Conservation (phyloP, 1,284 basidiomycete species). For the Leccinum fuscescens region DNA sequence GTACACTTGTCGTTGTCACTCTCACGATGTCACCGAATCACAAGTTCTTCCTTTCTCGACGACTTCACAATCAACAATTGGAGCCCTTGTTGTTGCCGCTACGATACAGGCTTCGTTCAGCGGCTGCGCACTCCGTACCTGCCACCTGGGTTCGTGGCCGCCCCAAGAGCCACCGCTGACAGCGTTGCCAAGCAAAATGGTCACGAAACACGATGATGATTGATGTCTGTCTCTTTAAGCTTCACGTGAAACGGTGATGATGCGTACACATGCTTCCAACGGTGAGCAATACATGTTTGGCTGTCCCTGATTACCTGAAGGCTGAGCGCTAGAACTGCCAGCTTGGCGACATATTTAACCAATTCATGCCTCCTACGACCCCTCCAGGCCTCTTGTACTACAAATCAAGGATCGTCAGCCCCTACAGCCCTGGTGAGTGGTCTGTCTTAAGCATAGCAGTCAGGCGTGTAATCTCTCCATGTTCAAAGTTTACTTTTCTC, state of each 20-base stretch:
- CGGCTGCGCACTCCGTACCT: background rate
- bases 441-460: background rate
- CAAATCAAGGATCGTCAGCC: slow-evolving; percentile 2
- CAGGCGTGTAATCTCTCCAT: background rate
- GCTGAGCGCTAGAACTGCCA: background rate
- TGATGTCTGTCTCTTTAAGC: background rate
- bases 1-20: too few relatives aligned
- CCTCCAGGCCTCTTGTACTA: background rate
- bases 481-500: background rate
- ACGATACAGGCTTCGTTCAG: background rate
- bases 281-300: slow-evolving; percentile 15
- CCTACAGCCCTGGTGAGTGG: slow-evolving; percentile 11
- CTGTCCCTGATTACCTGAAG: background rate
- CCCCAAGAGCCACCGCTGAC: background rate
- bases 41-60: too few relatives aligned
- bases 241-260: background rate
- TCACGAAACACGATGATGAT: background rate
- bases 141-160: background rate
- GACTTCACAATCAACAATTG: background rate
- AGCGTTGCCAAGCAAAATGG: background rate
- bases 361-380: background rate
- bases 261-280: background rate
- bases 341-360: slow-evolving; percentile 1
- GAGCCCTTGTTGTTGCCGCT: background rate
- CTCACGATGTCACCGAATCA: too few relatives aligned